These are phyloP conservation scores for Neovahlkampfia damariscottae DNA, from an alignment of 78 protist genomes.

Conservation along the genomic window DNA sequence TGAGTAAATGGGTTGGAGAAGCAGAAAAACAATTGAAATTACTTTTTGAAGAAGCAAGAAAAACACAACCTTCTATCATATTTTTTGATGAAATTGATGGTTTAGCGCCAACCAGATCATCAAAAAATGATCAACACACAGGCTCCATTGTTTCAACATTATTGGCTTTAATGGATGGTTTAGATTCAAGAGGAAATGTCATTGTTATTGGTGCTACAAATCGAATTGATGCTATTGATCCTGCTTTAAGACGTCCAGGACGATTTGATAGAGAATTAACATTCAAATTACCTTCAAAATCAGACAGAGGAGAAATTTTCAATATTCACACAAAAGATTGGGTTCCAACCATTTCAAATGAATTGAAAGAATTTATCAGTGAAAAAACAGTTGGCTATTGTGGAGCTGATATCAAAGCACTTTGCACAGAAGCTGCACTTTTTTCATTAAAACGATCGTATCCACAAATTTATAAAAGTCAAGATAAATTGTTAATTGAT, in stretches of 20 bases:
- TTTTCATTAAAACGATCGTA: constrained; percentile 42
- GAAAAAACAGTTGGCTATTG: constrained; percentile 61
- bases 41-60: constrained; percentile 71
- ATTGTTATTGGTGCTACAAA: constrained; percentile 96
- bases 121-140: constrained; percentile 72
- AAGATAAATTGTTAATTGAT: constrained; percentile 24
- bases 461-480: constrained; percentile 61
- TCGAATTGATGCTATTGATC: constrained; percentile 84
- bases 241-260: constrained; percentile 89
- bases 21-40: constrained; percentile 74
- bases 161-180: constrained; percentile 88
- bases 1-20: constrained; percentile 89
- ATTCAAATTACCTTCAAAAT: constrained; percentile 62
- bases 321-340: constrained; percentile 56
- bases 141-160: constrained; percentile 69
- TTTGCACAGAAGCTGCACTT: constrained; percentile 64
- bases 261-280: constrained; percentile 89
- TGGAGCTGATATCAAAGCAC: constrained; percentile 82
- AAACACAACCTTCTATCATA: constrained; percentile 72
- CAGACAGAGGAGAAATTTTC: constrained; percentile 42
- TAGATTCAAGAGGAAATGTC: constrained; percentile 22
- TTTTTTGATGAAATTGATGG: constrained; percentile 95
- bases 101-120: constrained; percentile 59
- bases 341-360: constrained; percentile 35
- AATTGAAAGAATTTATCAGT: constrained; percentile 22